Conservation (phyloP, 2,329 filamentous ascomycete genomes). For the Chaetoscypha palmicola region DNA sequence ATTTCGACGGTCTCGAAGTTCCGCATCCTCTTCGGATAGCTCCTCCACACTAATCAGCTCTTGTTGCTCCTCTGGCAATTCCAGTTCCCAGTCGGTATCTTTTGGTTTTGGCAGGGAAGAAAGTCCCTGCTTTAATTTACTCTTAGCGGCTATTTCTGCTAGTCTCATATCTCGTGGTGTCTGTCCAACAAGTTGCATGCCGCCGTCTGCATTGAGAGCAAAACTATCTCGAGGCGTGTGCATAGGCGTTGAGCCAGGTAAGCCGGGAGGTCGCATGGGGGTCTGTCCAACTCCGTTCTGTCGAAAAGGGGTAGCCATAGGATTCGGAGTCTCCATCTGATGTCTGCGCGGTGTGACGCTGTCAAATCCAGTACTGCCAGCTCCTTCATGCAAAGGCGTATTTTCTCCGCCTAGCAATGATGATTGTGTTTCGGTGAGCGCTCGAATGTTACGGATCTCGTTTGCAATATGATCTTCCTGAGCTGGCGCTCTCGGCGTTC, state of each 20-base stretch:
- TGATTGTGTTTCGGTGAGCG: conserved; percentile 88
- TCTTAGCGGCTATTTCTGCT: conserved; percentile 60
- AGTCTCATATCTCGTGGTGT: conserved; percentile 72
- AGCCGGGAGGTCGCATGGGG: conserved; percentile 48
- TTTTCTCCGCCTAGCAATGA: conserved; percentile 92
- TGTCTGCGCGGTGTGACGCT: conserved; percentile 76
- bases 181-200: conserved; percentile 59
- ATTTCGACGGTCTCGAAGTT: conserved; percentile 74
- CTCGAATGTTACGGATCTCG: conserved; percentile 88
- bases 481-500: conserved; percentile 83
- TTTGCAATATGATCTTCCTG: conserved; percentile 96
- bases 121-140: conserved; percentile 65
- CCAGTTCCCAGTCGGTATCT: conserved; percentile 88
- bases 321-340: conserved; percentile 84
- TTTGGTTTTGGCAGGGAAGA: conserved; percentile 84
- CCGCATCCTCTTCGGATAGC: conserved; percentile 51
- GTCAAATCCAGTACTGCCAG: conserved; percentile 79
- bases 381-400: conserved; percentile 75
- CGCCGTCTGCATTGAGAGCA: conserved; percentile 66
- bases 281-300: conserved; percentile 63
- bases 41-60: conserved; percentile 48
- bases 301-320: conserved; percentile 82
- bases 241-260: conserved; percentile 73
- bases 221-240: conserved; percentile 85
- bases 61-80: conserved; percentile 74